Evolutionary conservation across 768 basidiomycete genomes (phyloP), one percentile per base, ranked within the genome.

Genomic region (Lactifluus rugatus): DNA sequence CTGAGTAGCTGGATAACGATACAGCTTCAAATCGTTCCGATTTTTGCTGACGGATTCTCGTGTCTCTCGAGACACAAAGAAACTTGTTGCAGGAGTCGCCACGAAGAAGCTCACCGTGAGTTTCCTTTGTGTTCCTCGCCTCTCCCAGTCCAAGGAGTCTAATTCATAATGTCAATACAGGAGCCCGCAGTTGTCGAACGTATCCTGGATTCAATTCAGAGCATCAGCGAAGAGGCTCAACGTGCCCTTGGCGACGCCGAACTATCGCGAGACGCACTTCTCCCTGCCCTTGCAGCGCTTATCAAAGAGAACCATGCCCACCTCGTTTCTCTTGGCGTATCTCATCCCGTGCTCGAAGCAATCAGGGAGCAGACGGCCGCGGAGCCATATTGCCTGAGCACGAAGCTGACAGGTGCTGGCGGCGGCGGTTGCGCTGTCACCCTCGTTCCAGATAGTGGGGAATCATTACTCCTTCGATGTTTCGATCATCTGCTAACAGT

Each of bases 401-500:
- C 93, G n/a, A 96, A 97, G 75, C 73, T 99, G 56, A 99, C 96
- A 7, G 96, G 96, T 42, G 95, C 96, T 8, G 96, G 96, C 31
- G 96, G 96, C 41, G 96, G 96, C 25, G 96, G 96, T n/a, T 98
- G 96, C 68, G 86, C 93, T 5, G 92, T 98, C 31, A 95, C 94
- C 13, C 80, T 98, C 36, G 78, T 99, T 52, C 96, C 96, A 52
- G 93, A 97, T 73, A 82, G 95, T 94, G 64, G 63, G 85, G 16
- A 39, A 16, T 16, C 17, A 6, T 73, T 26, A 34, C 37, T 47
- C 23, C 52, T 28, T 42, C 26, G 52, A 51, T 53, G n/a, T 17
- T 62, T 45, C 14, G 17, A 54, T 45, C 52, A 1, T 31, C 32
- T 23, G 16, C 34, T 56, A 37, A 57, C 19, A 23, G 21, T 31